phyloP scores from a whole-genome alignment of 306 rosid genomes.

The Comarum palustre region DNA sequence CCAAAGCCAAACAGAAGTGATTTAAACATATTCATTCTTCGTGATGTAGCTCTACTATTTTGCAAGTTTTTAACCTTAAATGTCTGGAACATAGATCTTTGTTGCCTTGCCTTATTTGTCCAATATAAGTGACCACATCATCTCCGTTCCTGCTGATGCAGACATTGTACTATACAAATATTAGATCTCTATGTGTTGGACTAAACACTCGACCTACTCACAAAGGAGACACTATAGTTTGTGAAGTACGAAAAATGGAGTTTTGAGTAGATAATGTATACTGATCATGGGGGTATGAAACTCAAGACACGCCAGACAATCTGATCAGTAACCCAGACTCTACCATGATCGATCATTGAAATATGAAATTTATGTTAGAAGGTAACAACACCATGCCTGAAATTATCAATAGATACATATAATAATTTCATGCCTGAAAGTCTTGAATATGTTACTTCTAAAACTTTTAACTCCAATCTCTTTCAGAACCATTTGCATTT shows the following conservation, averaged over 20 bases:
- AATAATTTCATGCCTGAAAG: no score
- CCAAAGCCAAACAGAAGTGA: no score
- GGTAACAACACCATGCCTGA: neutral
- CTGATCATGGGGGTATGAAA: neutral
- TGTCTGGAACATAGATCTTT: no score
- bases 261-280: neutral
- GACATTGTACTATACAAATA: neutral
- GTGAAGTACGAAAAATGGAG: neutral
- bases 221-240: neutral
- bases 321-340: no score
- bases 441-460: neutral
- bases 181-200: neutral
- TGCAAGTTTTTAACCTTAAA: no score
- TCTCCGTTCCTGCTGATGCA: no score
- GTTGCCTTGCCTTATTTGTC: no score
- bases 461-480: neutral
- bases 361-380: neutral
- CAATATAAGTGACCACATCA: no score
- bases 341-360: neutral
- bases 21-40: no score
- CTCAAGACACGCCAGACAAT: neutral
- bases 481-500: neutral
- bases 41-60: no score
- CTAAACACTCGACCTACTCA: neutral
- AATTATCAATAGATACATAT: neutral